These are phyloP conservation scores for Solanum etuberosum DNA, from an alignment of 257 asterid genomes.

Conservation along the genomic window DNA sequence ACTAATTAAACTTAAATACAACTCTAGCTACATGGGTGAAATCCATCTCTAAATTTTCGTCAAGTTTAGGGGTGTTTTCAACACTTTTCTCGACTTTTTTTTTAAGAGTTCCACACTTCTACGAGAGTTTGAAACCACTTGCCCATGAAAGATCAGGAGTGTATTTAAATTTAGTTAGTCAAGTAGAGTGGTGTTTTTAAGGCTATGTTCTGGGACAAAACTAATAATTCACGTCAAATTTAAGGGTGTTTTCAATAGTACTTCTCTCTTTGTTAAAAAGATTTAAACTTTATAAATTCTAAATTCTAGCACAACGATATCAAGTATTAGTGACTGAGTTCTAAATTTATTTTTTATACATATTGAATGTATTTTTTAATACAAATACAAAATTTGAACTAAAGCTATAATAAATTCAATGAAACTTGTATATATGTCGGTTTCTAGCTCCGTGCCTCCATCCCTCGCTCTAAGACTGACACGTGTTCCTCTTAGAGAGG, in stretches of 20 bases:
- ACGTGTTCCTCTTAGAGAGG: neutral
- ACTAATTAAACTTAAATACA: no score
- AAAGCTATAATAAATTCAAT: neutral
- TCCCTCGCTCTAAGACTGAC: neutral
- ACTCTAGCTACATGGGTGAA: neutral
- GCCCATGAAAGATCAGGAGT: neutral
- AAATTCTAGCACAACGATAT: neutral
- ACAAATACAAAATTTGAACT: neutral
- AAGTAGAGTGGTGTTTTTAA: neutral
- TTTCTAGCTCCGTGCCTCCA: neutral
- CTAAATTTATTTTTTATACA: neutral
- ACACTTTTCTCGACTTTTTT: no score
- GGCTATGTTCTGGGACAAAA: neutral
- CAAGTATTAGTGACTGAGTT: neutral
- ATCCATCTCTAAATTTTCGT: neutral
- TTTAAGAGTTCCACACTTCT: neutral
- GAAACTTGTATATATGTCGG: neutral
- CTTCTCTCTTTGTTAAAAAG: neutral
- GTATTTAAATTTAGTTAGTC: no score
- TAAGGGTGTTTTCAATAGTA: neutral
- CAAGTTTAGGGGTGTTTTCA: no score
- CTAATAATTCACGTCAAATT: no score
- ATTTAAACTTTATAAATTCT: neutral
- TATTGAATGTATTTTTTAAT: neutral
- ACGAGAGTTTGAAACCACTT: neutral